Evolutionary conservation across 2,329 filamentous ascomycete genomes (phyloP).

Genomic region (Colletotrichum sp.): DNA sequence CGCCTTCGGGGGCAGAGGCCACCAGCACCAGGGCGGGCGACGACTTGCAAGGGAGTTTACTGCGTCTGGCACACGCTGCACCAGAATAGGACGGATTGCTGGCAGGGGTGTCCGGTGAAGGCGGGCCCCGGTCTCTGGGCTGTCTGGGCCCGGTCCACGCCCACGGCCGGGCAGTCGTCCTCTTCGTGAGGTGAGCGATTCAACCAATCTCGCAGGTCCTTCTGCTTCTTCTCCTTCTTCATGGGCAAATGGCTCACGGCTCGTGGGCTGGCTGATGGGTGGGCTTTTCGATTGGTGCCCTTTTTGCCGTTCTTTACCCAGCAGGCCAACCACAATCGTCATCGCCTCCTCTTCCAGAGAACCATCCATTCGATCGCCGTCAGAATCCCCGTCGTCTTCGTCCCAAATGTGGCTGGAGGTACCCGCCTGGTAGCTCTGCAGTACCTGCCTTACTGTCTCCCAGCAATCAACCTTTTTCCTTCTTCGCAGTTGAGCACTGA

Average conservation of each 20-base stretch:
- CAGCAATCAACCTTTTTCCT: neutral
- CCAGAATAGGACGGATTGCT: neutral
- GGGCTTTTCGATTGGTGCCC: slow-evolving; percentile 9
- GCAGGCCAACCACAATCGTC: neutral
- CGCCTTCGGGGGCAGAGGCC: neutral
- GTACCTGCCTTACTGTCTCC: neutral
- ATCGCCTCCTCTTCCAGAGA: neutral
- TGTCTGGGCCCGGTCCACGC: neutral
- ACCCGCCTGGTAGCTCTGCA: neutral
- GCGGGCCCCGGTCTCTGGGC: neutral
- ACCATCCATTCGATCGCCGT: neutral
- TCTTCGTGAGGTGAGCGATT: neutral
- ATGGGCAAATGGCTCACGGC: neutral
- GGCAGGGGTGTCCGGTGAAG: slow-evolving; percentile 14
- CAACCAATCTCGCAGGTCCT: neutral
- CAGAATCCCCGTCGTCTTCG: neutral
- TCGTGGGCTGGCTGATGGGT: neutral
- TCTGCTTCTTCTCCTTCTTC: neutral
- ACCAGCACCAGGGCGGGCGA: neutral
- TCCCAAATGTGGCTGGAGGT: neutral
- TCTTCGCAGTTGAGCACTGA: neutral
- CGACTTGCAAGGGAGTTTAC: neutral
- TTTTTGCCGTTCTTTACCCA: slow-evolving; percentile 14
- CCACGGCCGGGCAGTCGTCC: neutral
- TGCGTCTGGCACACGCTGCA: neutral